phyloP scores from a whole-genome alignment of 768 basidiomycete genomes.

The Termitomyces sp. region DNA sequence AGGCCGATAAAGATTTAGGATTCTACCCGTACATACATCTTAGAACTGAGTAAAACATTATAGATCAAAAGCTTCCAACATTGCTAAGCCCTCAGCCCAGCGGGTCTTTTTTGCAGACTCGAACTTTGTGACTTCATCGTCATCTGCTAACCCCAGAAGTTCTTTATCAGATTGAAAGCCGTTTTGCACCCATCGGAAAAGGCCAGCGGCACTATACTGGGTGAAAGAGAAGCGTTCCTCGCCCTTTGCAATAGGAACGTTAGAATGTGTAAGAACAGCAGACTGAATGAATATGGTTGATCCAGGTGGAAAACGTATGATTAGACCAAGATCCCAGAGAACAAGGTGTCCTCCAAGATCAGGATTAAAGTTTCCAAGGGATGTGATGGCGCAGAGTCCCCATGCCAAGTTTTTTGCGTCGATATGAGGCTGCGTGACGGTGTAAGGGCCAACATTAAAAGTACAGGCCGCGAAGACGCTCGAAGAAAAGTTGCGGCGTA shows the following conservation, averaged over 20 bases:
- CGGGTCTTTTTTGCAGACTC: no score
- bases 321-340: not conserved
- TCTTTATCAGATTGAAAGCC: not conserved
- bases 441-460: no score
- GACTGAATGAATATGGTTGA: conserved; percentile 10
- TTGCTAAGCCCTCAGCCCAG: no score
- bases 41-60: no score
- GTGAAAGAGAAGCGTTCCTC: conserved; percentile 9
- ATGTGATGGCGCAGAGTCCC: not conserved
- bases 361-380: not conserved
- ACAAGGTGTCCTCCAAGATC: not conserved
- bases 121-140: no score
- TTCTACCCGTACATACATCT: no score
- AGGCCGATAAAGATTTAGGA: no score
- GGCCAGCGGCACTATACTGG: conserved; percentile 6
- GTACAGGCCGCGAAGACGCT: no score
- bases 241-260: not conserved
- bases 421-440: not conserved
- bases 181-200: conserved; percentile 9
- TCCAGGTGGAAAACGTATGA: not conserved
- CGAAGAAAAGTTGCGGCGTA: no score
- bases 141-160: no score
- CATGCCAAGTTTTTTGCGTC: not conserved
- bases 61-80: no score
- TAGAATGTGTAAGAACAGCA: conserved; percentile 9